phyloP scores from a whole-genome alignment of 179 eudicot species.

The Actinidia arguta region DNA sequence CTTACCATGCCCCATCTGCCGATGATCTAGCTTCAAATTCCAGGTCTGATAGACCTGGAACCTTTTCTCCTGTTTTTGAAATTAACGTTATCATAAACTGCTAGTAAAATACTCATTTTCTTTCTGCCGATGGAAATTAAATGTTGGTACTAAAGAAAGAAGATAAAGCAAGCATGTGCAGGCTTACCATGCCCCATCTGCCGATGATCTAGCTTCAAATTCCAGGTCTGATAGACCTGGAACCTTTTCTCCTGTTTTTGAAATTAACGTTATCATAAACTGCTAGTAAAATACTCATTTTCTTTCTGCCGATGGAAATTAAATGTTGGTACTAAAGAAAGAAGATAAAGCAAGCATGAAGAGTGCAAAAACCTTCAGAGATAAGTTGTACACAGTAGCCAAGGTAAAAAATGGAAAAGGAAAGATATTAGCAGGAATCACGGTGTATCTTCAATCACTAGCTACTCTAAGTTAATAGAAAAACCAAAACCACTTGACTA shows the following conservation, averaged over 20 bases:
- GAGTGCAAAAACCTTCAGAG: neutral
- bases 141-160: neutral
- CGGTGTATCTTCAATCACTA: neutral
- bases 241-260: constrained; percentile 48
- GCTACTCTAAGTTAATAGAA: neutral
- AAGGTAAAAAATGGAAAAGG: neutral
- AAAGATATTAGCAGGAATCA: neutral
- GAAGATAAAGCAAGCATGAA: neutral
- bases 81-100: constrained; percentile 10
- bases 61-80: constrained; percentile 48
- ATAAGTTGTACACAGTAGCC: neutral
- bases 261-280: constrained; percentile 9
- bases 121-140: neutral
- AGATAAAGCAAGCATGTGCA: neutral
- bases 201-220: constrained; percentile 87
- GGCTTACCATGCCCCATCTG: constrained; percentile 91
- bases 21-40: constrained; percentile 91
- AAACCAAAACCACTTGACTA: neutral
- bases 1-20: constrained; percentile 91
- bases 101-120: neutral
- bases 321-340: constrained; percentile 6
- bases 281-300: too few species aligned
- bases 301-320: neutral
- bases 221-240: constrained; percentile 66
- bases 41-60: constrained; percentile 59